Evolutionary conservation across 345 rosid genomes (phyloP), one percentile per base, ranked within the genome.

Genomic region (Eucalyptus decipiens): DNA sequence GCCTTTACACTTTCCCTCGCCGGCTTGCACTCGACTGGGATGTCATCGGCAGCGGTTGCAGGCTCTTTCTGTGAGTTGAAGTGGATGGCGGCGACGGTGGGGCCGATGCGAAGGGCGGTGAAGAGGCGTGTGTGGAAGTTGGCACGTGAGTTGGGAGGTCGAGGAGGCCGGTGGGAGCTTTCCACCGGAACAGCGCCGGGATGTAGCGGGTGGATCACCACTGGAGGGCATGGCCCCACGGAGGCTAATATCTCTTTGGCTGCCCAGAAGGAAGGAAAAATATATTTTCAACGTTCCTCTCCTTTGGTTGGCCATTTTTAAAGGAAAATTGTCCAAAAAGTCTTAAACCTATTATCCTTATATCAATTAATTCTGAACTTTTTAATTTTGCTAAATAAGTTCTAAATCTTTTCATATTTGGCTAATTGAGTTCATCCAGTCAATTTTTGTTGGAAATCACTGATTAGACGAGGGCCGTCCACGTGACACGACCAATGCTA

Each of bases 351-450:
- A 62, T 30, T 62, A 1, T 7, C 2, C 5, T 30, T 62, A 12
- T 3, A 2, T 3, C 1, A 28, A 62, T 28, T 30, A 62, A 13
- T 62, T 6, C 1, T 62, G 13, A 60, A 62, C 4, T 0, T 62
- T 62, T 62, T 13, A 62, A 30, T 30, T 60, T 62, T 30, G 4
- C 8, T 14, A 62, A 62, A 1, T 13, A 1, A 62, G 2, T 11
- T 7, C 2, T 62, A 62, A 62, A 62, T 13, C 0, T 62, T 62
- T 62, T 62, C 18, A 62, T 1, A 13, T 30, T 62, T 62, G 30
- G 8, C 17, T 12, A 62, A 28, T 62, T 62, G 9, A 30, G 18
- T 62, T 13, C 0, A 62, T 62, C 0, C 1, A 2, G 0, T 3
- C 34, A 30, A 62, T 62, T 30, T 62, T 62, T 4, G 1, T 0